A percentile compares a stretch with the other conserved stretches of the same genome.
These are phyloP conservation scores for Angomonas ambiguus DNA, from an alignment of 208 protist genomes.

Conservation along the genomic window DNA sequence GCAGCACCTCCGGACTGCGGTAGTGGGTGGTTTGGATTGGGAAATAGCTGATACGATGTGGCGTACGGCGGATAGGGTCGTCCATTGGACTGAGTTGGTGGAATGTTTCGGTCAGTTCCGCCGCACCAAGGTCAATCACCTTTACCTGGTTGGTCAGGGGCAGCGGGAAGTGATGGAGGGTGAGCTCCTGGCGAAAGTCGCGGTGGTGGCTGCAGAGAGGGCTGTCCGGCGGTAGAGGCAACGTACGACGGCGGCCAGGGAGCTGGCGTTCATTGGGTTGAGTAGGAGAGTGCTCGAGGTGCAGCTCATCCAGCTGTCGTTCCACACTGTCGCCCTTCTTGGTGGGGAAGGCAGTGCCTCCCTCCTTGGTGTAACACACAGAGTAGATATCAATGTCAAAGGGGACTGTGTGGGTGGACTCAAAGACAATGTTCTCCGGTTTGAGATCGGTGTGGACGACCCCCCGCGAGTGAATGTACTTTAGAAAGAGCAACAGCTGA, in stretches of 20 bases:
- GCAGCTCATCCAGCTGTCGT: neutral
- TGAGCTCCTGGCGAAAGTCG: constrained; percentile 1
- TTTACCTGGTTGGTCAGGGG: constrained; percentile 59
- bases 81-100: constrained; percentile 23
- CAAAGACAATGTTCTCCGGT: constrained; percentile 83
- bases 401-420: constrained; percentile 41
- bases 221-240: neutral
- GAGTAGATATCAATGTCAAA: constrained; percentile 23
- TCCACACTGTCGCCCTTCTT: constrained; percentile 16
- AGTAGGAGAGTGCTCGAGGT: neutral
- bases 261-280: neutral
- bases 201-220: neutral
- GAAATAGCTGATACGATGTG: constrained; percentile 41
- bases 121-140: constrained; percentile 73
- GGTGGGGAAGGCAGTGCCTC: neutral
- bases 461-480: constrained; percentile 53
- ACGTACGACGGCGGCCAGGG: neutral
- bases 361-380: neutral
- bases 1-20: constrained; percentile 71
- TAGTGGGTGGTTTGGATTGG: constrained; percentile 82
- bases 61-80: neutral
- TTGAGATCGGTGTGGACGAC: constrained; percentile 85
- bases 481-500: constrained; percentile 70
- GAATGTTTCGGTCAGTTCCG: constrained; percentile 49
- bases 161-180: constrained; percentile 21